Base-by-base conservation (phyloP, 441 rosid genomes). In the Arabidopsis hybrid region DNA sequence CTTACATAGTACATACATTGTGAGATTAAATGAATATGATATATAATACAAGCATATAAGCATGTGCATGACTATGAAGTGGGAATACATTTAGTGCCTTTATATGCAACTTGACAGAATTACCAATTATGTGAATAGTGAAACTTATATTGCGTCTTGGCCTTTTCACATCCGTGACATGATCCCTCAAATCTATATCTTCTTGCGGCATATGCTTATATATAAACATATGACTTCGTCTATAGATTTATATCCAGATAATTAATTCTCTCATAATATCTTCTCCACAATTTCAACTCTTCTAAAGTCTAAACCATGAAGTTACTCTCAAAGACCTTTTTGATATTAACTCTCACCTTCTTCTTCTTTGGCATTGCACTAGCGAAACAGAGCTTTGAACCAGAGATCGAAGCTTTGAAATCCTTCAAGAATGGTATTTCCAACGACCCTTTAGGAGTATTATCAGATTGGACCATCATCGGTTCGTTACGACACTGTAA, bases 401-500 rank as follows among this genome's bases (percentile, higher is more conserved):
- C 76, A 64, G 97, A 91, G 55, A 55, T 67, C 56, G 87, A 78
- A 67, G 93, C 96, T 45, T 74, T 91, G 58, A 71, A 14, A 26
- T 88, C 88, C 45, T 91, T 93, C 87, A 88, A 86, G 78, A 79
- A 69, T 47, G 78, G 78, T 46, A 73, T 88, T 66, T 76, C 81
- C 6, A 35, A 39, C 21, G 97, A 93, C 69, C 91, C 98, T 11
- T 79, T 83, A 8, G 87, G 76, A 56, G 83, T 73, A 2, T 81
- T 93, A 11, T 83, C 86, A n/a, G 84, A 83, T 50, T 91, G 98
- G 98, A 87, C 78, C 8, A 81, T 34, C 26, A 45, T 63, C 21
- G 63, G 71, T 50, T 75, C 77, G 67, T 69, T 12, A 53, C 93
- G 61, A 39, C 91, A 88, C 76, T 91, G 98, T 84, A 88, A 85